Evolutionary conservation across 257 asterid species (phyloP).

Genomic region (Primulina tabacum): DNA sequence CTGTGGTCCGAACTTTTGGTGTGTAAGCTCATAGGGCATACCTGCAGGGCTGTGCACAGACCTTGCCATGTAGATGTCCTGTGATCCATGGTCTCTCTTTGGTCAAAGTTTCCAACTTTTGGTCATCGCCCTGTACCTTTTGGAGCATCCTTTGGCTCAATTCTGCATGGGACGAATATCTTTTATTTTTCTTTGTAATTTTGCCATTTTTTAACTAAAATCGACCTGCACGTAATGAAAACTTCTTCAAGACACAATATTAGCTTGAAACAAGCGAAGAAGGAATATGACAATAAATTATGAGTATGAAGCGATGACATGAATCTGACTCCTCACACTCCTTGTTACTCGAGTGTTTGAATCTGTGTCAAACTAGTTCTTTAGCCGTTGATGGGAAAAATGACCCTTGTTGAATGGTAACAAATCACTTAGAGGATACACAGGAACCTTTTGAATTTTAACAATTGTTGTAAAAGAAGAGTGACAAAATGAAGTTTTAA

Average conservation of each 20-base stretch:
- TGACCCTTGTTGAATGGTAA: background rate
- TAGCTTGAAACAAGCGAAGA: background rate
- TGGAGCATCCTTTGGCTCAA: too few relatives aligned
- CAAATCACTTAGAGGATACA: background rate
- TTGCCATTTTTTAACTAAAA: too few relatives aligned
- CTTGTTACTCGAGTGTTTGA: too few relatives aligned
- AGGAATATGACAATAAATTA: background rate
- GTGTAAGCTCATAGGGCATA: background rate
- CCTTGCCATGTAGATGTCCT: background rate
- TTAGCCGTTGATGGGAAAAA: too few relatives aligned
- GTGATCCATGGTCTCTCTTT: background rate
- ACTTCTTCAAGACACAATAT: background rate
- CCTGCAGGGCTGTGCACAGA: background rate
- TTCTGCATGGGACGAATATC: too few relatives aligned
- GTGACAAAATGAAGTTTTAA: background rate
- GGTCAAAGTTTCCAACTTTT: background rate
- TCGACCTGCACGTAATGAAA: background rate
- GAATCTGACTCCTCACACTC: too few relatives aligned
- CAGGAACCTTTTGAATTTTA: too few relatives aligned
- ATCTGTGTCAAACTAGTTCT: too few relatives aligned
- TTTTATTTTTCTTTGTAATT: too few relatives aligned
- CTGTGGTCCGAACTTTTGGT: background rate
- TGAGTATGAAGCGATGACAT: too few relatives aligned
- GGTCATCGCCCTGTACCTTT: too few relatives aligned
- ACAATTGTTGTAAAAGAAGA: background rate